Evolutionary conservation across 2,329 filamentous ascomycete species (phyloP).

Genomic region (Penicillium sp.): DNA sequence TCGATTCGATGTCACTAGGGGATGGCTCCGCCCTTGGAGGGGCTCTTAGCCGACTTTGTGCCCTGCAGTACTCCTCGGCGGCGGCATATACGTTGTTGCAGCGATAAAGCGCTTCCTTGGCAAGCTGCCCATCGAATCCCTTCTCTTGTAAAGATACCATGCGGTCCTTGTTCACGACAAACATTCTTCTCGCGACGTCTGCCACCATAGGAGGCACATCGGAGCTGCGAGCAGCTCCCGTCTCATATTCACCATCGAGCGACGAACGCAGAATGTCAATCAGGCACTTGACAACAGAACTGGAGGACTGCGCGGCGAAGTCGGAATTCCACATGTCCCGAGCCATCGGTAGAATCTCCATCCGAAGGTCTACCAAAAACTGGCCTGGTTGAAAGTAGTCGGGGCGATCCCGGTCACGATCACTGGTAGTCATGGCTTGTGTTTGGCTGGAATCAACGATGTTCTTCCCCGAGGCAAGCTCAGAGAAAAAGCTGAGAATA

Average conservation of each 20-base stretch:
- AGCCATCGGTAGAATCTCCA: conserved; percentile 67
- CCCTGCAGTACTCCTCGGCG: conserved; percentile 66
- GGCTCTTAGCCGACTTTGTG: conserved; percentile 50
- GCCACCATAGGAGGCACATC: conserved; percentile 49
- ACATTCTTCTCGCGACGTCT: conserved; percentile 43
- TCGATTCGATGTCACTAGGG: conserved; percentile 47
- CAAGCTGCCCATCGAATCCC: conserved; percentile 52
- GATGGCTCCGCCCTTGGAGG: conserved; percentile 61
- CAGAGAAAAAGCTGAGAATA: conserved; percentile 70
- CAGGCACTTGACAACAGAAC: conserved; percentile 65
- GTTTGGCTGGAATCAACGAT: conserved; percentile 68
- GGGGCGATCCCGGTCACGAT: conserved; percentile 48
- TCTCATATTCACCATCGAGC: conserved; percentile 67
- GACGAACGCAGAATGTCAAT: conserved; percentile 76
- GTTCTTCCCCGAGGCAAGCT: conserved; percentile 67
- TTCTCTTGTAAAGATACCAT: conserved; percentile 39
- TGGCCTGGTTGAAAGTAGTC: conserved; percentile 62
- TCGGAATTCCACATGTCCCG: conserved; percentile 75
- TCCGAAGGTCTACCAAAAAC: conserved; percentile 76
- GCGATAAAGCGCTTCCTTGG: conserved; percentile 70
- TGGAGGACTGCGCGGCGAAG: conserved; percentile 71
- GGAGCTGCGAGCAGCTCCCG: conserved; percentile 52
- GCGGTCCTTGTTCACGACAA: conserved; percentile 45
- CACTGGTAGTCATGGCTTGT: conserved; percentile 44
- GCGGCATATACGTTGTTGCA: conserved; percentile 57